Evolutionary conservation across 768 basidiomycete genomes (phyloP).

Genomic region (Dioszegia hungarica): DNA sequence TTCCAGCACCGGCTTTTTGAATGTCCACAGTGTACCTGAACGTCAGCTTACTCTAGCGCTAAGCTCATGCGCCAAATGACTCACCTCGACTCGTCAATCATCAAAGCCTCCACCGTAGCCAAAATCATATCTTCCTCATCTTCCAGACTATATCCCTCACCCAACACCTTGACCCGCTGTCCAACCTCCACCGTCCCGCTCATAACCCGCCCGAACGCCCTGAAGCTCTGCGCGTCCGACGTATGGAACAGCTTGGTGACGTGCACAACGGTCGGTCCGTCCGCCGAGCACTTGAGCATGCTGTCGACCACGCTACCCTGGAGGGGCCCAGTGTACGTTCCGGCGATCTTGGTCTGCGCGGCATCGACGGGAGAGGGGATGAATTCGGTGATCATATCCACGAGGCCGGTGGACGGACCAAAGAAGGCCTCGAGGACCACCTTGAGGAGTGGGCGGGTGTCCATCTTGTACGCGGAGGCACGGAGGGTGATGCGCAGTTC

Average conservation of each 20-base stretch:
- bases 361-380: constrained; percentile 62
- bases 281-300: constrained; percentile 76
- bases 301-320: constrained; percentile 68
- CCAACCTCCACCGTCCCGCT: constrained; percentile 85
- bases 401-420: constrained; percentile 77
- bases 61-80: constrained; percentile 19
- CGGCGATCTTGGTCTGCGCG: constrained; percentile 48
- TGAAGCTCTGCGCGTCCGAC: constrained; percentile 91
- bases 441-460: constrained; percentile 88
- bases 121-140: constrained; percentile 98
- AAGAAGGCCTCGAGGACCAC: constrained; percentile 94
- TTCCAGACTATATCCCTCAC: constrained; percentile 96
- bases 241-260: constrained; percentile 93
- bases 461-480: constrained; percentile 96
- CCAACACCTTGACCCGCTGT: constrained; percentile 85
- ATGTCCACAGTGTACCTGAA: constrained; percentile 82
- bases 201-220: constrained; percentile 89
- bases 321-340: constrained; percentile 81
- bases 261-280: constrained; percentile 88
- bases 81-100: constrained; percentile 86
- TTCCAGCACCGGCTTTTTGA: constrained; percentile 83
- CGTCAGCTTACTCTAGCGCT: not conserved
- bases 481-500: constrained; percentile 78
- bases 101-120: constrained; percentile 73
- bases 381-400: constrained; percentile 86